Conservation (phyloP, 495 filamentous ascomycete species). For the Hypoxylon rickii region DNA sequence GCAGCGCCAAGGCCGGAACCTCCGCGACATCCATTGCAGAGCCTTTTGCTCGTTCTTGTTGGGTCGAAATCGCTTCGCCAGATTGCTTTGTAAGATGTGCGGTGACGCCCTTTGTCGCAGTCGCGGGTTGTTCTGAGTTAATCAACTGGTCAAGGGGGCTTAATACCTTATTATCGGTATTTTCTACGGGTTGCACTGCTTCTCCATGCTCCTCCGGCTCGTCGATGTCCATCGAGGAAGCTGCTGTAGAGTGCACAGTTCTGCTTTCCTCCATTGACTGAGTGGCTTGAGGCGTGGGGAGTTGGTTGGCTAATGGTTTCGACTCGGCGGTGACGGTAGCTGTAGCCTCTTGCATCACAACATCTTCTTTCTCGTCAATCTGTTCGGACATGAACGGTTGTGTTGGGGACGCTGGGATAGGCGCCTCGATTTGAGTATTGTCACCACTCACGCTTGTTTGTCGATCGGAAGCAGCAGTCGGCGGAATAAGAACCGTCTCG, state of each 20-base stretch:
- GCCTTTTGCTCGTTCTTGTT: background rate
- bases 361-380: constrained; percentile 1
- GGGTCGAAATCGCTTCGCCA: background rate
- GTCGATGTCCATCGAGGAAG: constrained; percentile 13
- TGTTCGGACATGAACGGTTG: constrained; percentile 19
- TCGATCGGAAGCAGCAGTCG: background rate
- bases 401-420: constrained; percentile 27
- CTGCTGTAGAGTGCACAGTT: background rate
- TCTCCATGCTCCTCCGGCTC: background rate
- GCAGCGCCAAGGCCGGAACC: background rate
- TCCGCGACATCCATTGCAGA: background rate
- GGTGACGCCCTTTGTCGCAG: background rate
- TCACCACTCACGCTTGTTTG: background rate
- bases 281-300: constrained; percentile 33
- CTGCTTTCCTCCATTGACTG: constrained; percentile 8
- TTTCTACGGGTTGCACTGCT: background rate
- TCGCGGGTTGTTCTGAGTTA: background rate
- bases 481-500: constrained; percentile 14
- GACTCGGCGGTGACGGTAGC: background rate
- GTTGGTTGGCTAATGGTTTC: constrained; percentile 9
- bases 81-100: background rate
- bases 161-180: background rate
- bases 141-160: background rate
- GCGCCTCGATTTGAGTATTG: background rate
- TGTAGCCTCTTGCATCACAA: constrained; percentile 2